Percentiles rank a stretch among this genome's conserved stretches.
Evolutionary conservation across 2,329 filamentous ascomycete species (phyloP).

Genomic region (Trichoderma afroharzianum): DNA sequence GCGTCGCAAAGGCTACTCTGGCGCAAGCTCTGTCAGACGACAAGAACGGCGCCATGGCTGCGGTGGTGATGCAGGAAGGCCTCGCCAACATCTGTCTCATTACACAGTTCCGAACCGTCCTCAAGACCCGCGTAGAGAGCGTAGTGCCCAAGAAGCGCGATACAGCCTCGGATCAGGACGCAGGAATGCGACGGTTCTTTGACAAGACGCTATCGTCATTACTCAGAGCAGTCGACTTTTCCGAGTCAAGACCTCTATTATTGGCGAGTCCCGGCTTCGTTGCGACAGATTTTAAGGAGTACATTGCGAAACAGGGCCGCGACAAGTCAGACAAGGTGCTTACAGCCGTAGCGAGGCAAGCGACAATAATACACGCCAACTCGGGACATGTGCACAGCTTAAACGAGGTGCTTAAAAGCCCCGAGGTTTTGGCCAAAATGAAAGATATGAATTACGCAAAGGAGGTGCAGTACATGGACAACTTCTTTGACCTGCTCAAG

Average conservation of each 20-base stretch:
- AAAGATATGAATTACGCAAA: constrained; percentile 83
- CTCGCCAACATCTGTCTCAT: constrained; percentile 79
- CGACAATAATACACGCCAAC: constrained; percentile 75
- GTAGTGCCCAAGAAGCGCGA: constrained; percentile 65
- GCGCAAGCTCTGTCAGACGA: constrained; percentile 75
- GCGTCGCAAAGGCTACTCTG: constrained; percentile 74
- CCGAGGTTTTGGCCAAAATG: constrained; percentile 72
- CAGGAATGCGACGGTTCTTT: constrained; percentile 72
- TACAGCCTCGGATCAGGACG: constrained; percentile 61
- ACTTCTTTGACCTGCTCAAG: constrained; percentile 72
- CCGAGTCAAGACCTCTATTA: constrained; percentile 66
- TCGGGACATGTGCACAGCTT: constrained; percentile 84
- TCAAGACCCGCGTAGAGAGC: constrained; percentile 61
- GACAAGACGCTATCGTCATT: constrained; percentile 72
- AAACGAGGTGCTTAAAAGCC: constrained; percentile 79
- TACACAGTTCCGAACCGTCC: constrained; percentile 72
- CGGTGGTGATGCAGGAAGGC: constrained; percentile 91
- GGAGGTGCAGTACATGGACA: constrained; percentile 81
- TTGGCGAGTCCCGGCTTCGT: constrained; percentile 88
- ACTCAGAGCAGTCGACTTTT: constrained; percentile 73
- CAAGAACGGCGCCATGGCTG: constrained; percentile 77
- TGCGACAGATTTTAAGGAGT: constrained; percentile 74
- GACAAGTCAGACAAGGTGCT: constrained; percentile 66
- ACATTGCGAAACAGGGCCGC: constrained; percentile 59
- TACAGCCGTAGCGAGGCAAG: constrained; percentile 55